Percentiles rank a stretch among this genome's conserved stretches.
Evolutionary conservation across 179 eudicot species (phyloP).

Genomic region (Beta macrorhiza): DNA sequence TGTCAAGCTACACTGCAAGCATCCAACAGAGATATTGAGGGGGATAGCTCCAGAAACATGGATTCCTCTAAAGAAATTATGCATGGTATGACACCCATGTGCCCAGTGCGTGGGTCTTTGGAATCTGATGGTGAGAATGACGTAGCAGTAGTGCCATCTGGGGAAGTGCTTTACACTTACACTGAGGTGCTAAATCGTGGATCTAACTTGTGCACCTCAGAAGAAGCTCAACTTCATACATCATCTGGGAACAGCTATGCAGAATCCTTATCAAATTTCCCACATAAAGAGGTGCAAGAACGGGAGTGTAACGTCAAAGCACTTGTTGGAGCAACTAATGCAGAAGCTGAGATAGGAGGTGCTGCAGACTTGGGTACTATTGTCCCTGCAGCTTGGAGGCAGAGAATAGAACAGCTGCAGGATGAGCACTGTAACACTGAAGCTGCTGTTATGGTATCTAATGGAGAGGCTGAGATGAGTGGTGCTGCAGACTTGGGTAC

Average conservation of each 20-base stretch:
- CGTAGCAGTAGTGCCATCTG: neutral
- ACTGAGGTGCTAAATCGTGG: neutral
- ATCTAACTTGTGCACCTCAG: slow-evolving; percentile 3
- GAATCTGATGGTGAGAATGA: slow-evolving; percentile 33
- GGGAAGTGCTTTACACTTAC: neutral
- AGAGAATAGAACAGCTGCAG: neutral
- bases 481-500: neutral
- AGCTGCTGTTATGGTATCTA: no score
- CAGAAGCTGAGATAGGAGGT: neutral
- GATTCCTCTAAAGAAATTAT: slow-evolving; percentile 6
- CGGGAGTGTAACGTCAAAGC: neutral
- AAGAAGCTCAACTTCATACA: slow-evolving; percentile 1
- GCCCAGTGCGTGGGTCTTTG: slow-evolving; percentile 16
- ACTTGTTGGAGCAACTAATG: neutral
- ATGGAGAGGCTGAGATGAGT: no score
- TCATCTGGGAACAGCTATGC: slow-evolving; percentile 12
- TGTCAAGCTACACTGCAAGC: slow-evolving; percentile 1
- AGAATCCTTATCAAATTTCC: slow-evolving; percentile 1
- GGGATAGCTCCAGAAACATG: slow-evolving; percentile 26
- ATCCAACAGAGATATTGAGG: slow-evolving; percentile 11
- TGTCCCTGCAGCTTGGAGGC: neutral
- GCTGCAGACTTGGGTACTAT: neutral
- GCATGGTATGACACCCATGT: neutral
- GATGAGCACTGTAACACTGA: neutral
- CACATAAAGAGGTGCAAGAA: neutral